Evolutionary conservation across 257 asterid species (phyloP).

Genomic region (Solanum clarkiae): DNA sequence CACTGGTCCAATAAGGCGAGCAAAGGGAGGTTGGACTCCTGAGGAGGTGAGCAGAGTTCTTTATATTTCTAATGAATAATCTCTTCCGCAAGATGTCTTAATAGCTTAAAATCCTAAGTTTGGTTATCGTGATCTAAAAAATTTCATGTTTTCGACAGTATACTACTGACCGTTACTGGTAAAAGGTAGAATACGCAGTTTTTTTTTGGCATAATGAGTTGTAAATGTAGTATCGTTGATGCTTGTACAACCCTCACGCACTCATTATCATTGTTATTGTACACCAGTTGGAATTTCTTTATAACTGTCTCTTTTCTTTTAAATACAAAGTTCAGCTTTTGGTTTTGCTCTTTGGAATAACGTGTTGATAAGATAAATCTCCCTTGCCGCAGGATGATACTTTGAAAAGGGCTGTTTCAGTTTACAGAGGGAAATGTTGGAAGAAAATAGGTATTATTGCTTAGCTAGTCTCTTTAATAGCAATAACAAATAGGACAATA

Average conservation of each 20-base stretch:
- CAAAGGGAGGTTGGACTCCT: conserved; percentile 99
- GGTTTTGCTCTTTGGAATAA: neutral
- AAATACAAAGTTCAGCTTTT: neutral
- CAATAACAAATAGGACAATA: neutral
- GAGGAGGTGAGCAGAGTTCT: conserved; percentile 58
- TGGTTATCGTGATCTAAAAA: neutral
- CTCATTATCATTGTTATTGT: neutral
- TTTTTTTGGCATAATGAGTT: neutral
- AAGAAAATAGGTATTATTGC: conserved; percentile 76
- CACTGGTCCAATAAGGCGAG: conserved; percentile 95
- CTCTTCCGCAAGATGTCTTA: neutral
- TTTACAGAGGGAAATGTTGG: conserved; percentile 87
- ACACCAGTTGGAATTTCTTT: neutral
- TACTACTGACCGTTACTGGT: neutral
- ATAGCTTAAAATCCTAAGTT: neutral
- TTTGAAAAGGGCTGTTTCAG: conserved; percentile 63
- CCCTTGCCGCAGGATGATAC: conserved; percentile 62
- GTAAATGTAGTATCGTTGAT: neutral
- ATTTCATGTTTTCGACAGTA: neutral
- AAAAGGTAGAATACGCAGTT: neutral
- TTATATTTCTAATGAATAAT: neutral
- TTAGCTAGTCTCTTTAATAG: neutral
- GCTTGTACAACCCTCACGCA: neutral
- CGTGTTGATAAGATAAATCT: neutral
- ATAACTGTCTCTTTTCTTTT: neutral